Conservation (phyloP, 257 asterid genomes). For the Orobanche coerulescens region DNA sequence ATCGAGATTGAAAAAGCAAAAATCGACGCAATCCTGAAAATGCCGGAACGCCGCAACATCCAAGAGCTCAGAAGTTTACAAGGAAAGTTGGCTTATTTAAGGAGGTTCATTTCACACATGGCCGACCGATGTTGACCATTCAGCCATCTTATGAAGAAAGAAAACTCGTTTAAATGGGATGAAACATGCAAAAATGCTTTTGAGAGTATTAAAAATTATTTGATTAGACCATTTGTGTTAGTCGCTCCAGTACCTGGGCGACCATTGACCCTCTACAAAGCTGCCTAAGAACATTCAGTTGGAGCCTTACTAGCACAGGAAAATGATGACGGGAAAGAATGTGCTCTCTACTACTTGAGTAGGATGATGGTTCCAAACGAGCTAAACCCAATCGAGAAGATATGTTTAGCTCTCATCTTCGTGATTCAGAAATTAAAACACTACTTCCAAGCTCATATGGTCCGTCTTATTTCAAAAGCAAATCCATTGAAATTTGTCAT, state of each 20-base stretch:
- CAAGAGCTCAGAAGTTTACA: background rate
- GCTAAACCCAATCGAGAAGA: background rate
- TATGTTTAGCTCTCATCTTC: background rate
- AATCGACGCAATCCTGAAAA: background rate
- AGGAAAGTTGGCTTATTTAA: background rate
- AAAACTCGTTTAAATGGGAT: background rate
- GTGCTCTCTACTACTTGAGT: background rate
- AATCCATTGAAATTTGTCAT: too few species aligned
- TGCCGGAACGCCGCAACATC: background rate
- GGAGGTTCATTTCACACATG: background rate
- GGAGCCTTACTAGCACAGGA: background rate
- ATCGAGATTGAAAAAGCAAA: background rate
- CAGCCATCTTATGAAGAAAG: background rate
- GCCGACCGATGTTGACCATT: background rate
- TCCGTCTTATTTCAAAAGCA: too few species aligned
- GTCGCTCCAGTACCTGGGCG: background rate
- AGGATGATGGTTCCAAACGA: background rate
- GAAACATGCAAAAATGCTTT: background rate
- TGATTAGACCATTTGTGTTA: background rate
- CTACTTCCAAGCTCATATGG: too few species aligned
- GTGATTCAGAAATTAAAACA: too few species aligned
- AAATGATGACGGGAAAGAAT: background rate
- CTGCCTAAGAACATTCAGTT: background rate
- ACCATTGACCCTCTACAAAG: background rate
- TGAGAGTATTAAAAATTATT: background rate